Evolutionary conservation across 805 yeast genomes (phyloP).

Genomic region (Candida loeiensis): DNA sequence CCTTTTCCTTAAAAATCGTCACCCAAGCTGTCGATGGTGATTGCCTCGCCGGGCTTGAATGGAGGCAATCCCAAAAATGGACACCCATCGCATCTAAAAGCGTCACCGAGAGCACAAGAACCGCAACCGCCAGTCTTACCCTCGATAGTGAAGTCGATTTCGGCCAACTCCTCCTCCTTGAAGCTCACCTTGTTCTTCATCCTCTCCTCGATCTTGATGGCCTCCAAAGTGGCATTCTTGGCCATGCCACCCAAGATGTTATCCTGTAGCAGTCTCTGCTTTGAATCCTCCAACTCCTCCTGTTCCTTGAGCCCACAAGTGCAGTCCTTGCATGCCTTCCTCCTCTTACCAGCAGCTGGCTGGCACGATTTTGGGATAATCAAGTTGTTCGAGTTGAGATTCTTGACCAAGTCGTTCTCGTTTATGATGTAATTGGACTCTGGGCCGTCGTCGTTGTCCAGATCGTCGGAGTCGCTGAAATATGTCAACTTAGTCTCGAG

Average conservation of each 20-base stretch:
- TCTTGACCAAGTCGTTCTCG: conserved; percentile 39
- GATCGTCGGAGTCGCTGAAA: conserved; percentile 53
- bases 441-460: conserved; percentile 49
- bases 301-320: conserved; percentile 92
- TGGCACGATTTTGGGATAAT: conserved; percentile 61
- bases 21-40: conserved; percentile 69
- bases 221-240: conserved; percentile 50
- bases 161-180: conserved; percentile 69
- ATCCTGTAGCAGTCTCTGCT: conserved; percentile 43
- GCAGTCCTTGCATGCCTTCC: conserved; percentile 97
- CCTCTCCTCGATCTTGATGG: conserved; percentile 51
- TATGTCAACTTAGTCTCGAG: conserved; percentile 49
- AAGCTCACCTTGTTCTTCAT: conserved; percentile 46
- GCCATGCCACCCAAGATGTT: conserved; percentile 46
- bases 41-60: conserved; percentile 93
- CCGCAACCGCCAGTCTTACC: conserved; percentile 98
- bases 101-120: conserved; percentile 95
- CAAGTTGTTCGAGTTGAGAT: conserved; percentile 30
- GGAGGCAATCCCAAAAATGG: conserved; percentile 97
- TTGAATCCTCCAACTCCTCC: conserved; percentile 62
- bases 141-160: conserved; percentile 91
- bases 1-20: conserved; percentile 55
- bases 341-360: conserved; percentile 56
- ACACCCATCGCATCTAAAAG: conserved; percentile 97
- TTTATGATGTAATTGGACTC: conserved; percentile 39